phyloP scores from a whole-genome alignment of 2,329 filamentous ascomycete genomes.

The Emergomyces africanus region DNA sequence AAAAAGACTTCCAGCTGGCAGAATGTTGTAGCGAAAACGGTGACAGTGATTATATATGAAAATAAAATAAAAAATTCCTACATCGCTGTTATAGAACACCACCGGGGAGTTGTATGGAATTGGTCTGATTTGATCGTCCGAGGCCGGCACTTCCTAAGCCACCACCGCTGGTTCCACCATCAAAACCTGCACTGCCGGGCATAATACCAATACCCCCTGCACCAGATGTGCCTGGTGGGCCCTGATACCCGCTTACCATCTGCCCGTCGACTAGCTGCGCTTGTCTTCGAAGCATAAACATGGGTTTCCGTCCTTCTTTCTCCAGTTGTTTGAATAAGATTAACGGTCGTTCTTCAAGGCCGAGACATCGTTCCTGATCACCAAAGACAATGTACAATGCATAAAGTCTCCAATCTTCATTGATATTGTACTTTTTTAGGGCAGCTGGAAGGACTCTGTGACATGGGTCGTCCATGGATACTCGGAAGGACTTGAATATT shows the following conservation, averaged over 20 bases:
- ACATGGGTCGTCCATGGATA: conserved; percentile 96
- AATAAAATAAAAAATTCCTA: too few species aligned
- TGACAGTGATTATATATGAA: background rate
- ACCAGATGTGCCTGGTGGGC: conserved; percentile 11
- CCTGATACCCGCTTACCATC: conserved; percentile 17
- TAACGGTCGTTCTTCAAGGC: conserved; percentile 81
- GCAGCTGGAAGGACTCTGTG: conserved; percentile 94
- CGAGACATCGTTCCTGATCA: conserved; percentile 91
- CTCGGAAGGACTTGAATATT: conserved; percentile 97
- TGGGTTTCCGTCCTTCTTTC: conserved; percentile 93
- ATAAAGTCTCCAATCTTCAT: conserved; percentile 94
- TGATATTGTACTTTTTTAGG: conserved; percentile 96
- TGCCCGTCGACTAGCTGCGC: conserved; percentile 41
- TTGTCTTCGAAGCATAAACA: conserved; percentile 87
- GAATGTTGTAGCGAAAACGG: background rate
- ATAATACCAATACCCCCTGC: conserved; percentile 6
- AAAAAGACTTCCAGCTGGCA: background rate
- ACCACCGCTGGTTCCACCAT: conserved; percentile 5
- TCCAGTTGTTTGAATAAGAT: conserved; percentile 96
- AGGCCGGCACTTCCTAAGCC: background rate
- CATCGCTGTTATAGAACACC: conserved; percentile 18
- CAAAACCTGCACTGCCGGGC: conserved; percentile 6
- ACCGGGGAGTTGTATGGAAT: conserved; percentile 22
- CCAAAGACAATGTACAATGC: conserved; percentile 97
- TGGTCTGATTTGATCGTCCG: conserved; percentile 8